Conservation (phyloP, 176 grass and related monocot species). For the Oryza officinalis region DNA sequence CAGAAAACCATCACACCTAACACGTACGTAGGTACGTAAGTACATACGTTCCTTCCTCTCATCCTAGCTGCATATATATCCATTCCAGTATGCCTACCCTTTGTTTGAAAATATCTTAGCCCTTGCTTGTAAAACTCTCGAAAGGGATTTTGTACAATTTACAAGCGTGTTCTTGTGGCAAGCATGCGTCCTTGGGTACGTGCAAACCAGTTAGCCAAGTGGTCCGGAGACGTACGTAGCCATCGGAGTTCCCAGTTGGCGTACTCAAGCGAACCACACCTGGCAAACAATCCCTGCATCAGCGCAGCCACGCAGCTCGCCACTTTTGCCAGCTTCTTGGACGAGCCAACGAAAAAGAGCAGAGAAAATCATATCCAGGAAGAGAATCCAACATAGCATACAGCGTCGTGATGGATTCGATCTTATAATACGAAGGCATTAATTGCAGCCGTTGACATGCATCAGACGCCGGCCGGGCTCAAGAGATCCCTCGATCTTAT, state of each 20-base stretch:
- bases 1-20: background rate
- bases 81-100: background rate
- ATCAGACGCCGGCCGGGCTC: background rate
- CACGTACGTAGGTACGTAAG: background rate
- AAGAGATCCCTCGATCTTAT: background rate
- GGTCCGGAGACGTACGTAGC: slow-evolving; percentile 10
- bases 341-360: slow-evolving; percentile 14
- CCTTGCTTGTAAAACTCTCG: slow-evolving; percentile 49
- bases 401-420: background rate
- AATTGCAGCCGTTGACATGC: slow-evolving; percentile 9
- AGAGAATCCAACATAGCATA: background rate
- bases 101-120: slow-evolving; percentile 17
- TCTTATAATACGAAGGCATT: background rate
- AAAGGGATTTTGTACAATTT: background rate
- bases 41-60: background rate
- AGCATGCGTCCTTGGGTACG: background rate
- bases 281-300: slow-evolving; percentile 25
- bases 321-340: background rate
- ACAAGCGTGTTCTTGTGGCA: background rate
- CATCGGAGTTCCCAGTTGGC: slow-evolving; percentile 32
- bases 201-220: slow-evolving; percentile 9
- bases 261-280: slow-evolving; percentile 20
- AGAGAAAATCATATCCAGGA: background rate
- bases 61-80: no score
- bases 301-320: slow-evolving; percentile 11